phyloP scores from a whole-genome alignment of 129 eudicot genomes.

The Helianthus annuus region DNA sequence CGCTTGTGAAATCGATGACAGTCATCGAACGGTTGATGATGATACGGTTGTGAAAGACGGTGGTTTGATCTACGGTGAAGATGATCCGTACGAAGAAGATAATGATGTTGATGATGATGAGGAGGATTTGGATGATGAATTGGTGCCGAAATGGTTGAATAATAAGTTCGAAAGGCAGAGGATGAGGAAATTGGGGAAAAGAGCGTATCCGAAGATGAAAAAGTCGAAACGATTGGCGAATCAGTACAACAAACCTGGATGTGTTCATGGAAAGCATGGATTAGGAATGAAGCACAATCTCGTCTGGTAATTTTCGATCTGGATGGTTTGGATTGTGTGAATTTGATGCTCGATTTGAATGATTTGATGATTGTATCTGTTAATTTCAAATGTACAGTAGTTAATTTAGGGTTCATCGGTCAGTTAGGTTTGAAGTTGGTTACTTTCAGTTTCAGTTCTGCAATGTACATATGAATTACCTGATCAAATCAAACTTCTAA shows the following conservation, averaged over 20 bases:
- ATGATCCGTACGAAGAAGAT: conserved; percentile 15
- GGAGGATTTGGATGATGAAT: conserved; percentile 60
- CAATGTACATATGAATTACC: conserved; percentile 15
- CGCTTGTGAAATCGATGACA: conserved; percentile 10
- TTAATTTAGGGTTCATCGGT: conserved; percentile 19
- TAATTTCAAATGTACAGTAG: conserved; percentile 27
- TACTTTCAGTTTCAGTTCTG: neutral
- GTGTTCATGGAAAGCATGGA: conserved; percentile 66
- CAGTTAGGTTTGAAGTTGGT: conserved; percentile 8
- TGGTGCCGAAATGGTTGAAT: conserved; percentile 59
- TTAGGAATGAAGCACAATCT: conserved; percentile 59
- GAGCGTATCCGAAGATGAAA: conserved; percentile 43
- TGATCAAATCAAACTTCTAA: conserved; percentile 10
- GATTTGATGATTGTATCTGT: neutral
- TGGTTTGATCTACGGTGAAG: conserved; percentile 13
- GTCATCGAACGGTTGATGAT: neutral
- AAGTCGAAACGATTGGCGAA: conserved; percentile 54
- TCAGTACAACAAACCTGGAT: conserved; percentile 50
- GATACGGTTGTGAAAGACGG: conserved; percentile 8
- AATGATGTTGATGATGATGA: conserved; percentile 34
- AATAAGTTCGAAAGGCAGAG: conserved; percentile 53
- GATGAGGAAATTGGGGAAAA: conserved; percentile 87
- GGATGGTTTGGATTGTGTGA: neutral
- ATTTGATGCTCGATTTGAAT: conserved; percentile 1
- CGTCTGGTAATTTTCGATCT: conserved; percentile 14